These are phyloP conservation scores for Papilionanthe hybrid DNA, from an alignment of 116 monocot genomes.

Conservation along the genomic window DNA sequence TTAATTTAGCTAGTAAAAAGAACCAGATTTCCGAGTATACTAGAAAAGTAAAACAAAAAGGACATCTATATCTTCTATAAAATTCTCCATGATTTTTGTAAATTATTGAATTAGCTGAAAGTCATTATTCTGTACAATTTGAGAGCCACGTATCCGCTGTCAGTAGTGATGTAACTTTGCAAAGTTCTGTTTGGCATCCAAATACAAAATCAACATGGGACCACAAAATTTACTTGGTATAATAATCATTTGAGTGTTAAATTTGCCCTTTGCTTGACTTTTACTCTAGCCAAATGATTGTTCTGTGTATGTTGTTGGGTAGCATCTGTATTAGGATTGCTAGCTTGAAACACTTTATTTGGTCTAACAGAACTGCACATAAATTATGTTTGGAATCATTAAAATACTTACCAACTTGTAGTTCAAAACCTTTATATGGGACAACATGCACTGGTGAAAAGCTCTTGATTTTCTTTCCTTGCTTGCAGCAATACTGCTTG, in stretches of 20 bases:
- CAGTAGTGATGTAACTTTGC: neutral
- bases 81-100: neutral
- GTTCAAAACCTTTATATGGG: neutral
- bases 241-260: neutral
- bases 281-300: neutral
- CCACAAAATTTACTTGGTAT: neutral
- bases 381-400: slow-evolving; percentile 3
- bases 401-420: neutral
- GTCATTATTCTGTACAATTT: neutral
- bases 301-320: neutral
- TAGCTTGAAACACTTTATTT: neutral
- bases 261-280: neutral
- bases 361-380: neutral
- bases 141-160: neutral
- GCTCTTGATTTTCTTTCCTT: neutral
- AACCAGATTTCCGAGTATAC: no score
- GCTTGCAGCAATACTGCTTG: neutral
- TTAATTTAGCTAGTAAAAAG: no score
- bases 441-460: neutral
- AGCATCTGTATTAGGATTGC: neutral
- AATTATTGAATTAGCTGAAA: neutral
- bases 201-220: neutral
- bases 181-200: neutral
- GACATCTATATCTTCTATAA: no score
- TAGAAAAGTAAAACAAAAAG: no score